These are phyloP conservation scores for Pseudonitzschia multistriata DNA, from an alignment of 108 stramenopile genomes.

Conservation along the genomic window DNA sequence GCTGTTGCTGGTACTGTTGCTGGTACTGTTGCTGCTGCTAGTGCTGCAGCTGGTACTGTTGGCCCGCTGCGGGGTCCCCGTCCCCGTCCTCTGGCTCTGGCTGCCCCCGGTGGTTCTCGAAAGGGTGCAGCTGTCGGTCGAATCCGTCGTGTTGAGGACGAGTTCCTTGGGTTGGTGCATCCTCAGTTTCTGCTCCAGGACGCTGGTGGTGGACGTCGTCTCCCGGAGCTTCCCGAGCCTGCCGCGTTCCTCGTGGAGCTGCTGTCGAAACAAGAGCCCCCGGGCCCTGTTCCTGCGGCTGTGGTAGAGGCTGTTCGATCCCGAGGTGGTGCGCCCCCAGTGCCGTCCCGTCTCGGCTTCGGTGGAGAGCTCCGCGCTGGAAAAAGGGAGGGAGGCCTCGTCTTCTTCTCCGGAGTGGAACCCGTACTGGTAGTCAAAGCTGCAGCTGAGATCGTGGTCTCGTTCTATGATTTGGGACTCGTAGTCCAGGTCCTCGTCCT, in stretches of 20 bases:
- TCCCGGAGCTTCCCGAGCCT: not conserved
- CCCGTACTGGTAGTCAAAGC: too few species aligned
- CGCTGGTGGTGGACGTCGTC: not conserved
- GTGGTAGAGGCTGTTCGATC: not conserved
- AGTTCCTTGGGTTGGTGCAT: slow-evolving; percentile 9
- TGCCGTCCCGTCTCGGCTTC: not conserved
- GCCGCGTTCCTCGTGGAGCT: slow-evolving; percentile 1
- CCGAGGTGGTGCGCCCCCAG: not conserved
- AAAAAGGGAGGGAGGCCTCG: not conserved
- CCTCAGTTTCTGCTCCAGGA: not conserved
- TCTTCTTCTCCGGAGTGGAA: too few species aligned
- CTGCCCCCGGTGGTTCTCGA: not conserved
- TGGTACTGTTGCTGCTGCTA: not conserved
- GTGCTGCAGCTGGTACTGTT: too few species aligned
- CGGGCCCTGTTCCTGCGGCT: not conserved
- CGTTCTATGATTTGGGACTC: too few species aligned
- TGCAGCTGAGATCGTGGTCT: too few species aligned
- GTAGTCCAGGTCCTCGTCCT: not conserved
- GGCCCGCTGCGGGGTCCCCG: not conserved
- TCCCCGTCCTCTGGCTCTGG: too few species aligned
- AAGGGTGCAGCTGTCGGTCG: slow-evolving; percentile 3
- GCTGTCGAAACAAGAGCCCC: not conserved
- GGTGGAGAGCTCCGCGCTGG: not conserved
- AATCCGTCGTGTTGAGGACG: slow-evolving; percentile 6
- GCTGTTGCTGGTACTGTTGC: not conserved